Percentiles rank a stretch among this genome's conserved stretches.
phyloP scores from a whole-genome alignment of 2,329 filamentous ascomycete genomes.

The Fusarium continuum region DNA sequence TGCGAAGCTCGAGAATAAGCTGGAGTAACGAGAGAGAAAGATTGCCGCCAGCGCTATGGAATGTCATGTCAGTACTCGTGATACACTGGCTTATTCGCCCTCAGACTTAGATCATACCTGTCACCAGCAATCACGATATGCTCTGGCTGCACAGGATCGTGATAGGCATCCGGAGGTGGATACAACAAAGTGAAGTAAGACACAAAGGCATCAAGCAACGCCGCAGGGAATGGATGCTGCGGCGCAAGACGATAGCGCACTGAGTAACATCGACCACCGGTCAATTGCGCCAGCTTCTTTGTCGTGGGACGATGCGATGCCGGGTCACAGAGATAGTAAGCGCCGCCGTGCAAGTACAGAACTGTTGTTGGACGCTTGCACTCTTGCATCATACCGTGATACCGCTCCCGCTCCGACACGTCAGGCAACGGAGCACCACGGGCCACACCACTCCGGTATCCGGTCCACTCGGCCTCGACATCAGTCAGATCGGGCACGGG shows the following conservation, averaged over 20 bases:
- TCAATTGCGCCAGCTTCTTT: slow-evolving; percentile 71
- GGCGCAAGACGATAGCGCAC: slow-evolving; percentile 80
- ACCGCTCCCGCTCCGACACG: slow-evolving; percentile 71
- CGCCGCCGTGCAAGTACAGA: slow-evolving; percentile 81
- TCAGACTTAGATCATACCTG: slow-evolving; percentile 51
- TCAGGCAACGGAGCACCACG: slow-evolving; percentile 60
- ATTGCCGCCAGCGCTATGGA: slow-evolving; percentile 74
- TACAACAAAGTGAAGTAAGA: slow-evolving; percentile 79
- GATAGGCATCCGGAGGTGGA: slow-evolving; percentile 72
- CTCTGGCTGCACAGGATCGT: slow-evolving; percentile 69
- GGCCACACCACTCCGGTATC: slow-evolving; percentile 67
- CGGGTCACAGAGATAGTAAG: slow-evolving; percentile 77
- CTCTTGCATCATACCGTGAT: slow-evolving; percentile 73
- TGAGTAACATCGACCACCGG: slow-evolving; percentile 73
- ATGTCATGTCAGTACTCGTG: slow-evolving; percentile 19
- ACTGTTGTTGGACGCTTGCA: slow-evolving; percentile 69
- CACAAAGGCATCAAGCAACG: slow-evolving; percentile 75
- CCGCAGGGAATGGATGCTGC: slow-evolving; percentile 77
- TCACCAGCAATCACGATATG: slow-evolving; percentile 79
- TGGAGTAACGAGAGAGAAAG: slow-evolving; percentile 73
- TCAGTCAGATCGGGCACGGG: slow-evolving; percentile 62
- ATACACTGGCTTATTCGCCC: neutral
- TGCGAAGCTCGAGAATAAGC: slow-evolving; percentile 70
- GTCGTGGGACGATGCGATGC: slow-evolving; percentile 68
- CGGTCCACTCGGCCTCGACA: slow-evolving; percentile 80